Base-by-base conservation (phyloP, 352 stramenopile species). In the Globisporangium okanoganense region DNA sequence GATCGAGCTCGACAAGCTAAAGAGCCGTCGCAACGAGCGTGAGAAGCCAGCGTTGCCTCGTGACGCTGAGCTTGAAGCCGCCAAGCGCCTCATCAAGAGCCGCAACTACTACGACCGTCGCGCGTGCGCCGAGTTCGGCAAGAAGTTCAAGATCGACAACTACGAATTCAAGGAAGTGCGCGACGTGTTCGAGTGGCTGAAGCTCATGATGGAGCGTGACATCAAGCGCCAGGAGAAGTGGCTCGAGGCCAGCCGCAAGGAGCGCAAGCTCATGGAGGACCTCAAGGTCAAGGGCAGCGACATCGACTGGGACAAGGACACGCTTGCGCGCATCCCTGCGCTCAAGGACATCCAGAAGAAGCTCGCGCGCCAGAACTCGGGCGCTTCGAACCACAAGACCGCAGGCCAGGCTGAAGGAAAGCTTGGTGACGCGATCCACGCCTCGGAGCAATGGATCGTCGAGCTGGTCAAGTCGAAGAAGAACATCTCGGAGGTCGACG, bases 41-140 rank as follows among this genome's bases (percentile, higher is more conserved):
- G 83, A 91, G 62, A 82, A 82, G 53, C 80, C 83, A 1, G 78
- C 85, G 54, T 50, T 75, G 44, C 79, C 82, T 18, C 82, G 82
- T 56, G 83, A 93, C 22, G 72, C 82, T 2, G 85, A 95, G 66
- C 70, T 95, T 18, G 85, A 95, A 41, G 70, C 72, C 9, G 83
- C 81, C 36, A 90, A 90, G 66, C 77, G 75, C 51, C 66, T 95
- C 18, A 83, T 95, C 61, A 93, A 95, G 70, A 82, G 83, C 51
- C 85, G 85, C 62, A 95, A 95, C 74, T 95, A 93, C 79, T 95
- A 95, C 75, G 85, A 95, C 66, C 76, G 77, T 22, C 88, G 88
- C 65, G 82, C 85, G 22, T 95, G 85, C 61, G 70, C 67, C 10
- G 85, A 95, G 36, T 93, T 90, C 55, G 71, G 64, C 5, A 91